Evolutionary conservation across 257 asterid species (phyloP), one percentile per base, ranked within the genome.

Genomic region (Jasminum sambac): DNA sequence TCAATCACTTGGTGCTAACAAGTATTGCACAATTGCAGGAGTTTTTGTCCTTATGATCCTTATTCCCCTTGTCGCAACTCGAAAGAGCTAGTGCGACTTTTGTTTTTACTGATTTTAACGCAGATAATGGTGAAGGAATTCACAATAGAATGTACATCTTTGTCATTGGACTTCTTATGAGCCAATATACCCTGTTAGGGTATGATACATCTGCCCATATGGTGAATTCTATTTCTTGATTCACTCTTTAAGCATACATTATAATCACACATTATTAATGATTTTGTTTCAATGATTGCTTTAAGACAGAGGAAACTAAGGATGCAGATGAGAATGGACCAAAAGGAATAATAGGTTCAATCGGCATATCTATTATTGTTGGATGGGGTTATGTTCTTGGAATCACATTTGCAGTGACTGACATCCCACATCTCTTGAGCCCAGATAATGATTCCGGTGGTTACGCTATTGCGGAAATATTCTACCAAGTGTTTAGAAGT

Each of bases 301-400:
- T 81, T 66, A 84, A 91, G 97, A 85, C 97, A 68, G 97, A 90
- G 88, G 98, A 91, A 87, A 91, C 98, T 11, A 94, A 84, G 83
- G 79, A 78, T 74, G 97, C 98, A 10, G 97, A 91, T 78, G 62
- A 26, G 71, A 91, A 91, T 55, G 98, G 97, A 13, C 97, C 97
- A 1, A 89, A 77, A 76, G 98, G 98, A 74, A 94, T 94, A 78
- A 90, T 94, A 66, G 86, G 95, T 79, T 77, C 98, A 69, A 89
- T 91, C 14, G 97, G 97, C 71, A 89, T 94, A 81, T 94, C 98
- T 16, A 76, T 89, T 67, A 43, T 91, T 63, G 96, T 82, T 24
- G 98, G 98, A n/a, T 94, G 97, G 97, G 96, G 91, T 68, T 94
- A 94, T 72, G 82, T 94, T 70, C 81, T 94, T 3, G 99, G 99